Percentiles rank a stretch among this genome's conserved stretches.
Evolutionary conservation across 805 yeast species (phyloP).

Genomic region (Yarrowia sp.): DNA sequence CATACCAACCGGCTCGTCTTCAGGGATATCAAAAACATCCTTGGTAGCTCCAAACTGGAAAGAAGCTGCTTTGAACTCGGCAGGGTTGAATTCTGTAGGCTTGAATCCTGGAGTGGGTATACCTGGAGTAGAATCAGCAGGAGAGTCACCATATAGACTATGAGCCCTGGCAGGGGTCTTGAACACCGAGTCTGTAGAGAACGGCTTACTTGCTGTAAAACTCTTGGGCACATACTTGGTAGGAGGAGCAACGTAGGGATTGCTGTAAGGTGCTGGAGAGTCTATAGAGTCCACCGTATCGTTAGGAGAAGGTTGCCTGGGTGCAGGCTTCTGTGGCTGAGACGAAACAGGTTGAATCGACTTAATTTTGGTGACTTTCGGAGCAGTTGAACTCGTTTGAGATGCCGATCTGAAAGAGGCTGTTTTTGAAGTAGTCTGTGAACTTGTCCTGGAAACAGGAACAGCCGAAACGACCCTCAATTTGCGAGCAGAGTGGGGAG

Average conservation of each 20-base stretch:
- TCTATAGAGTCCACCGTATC: constrained; percentile 4
- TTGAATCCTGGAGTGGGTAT: background rate
- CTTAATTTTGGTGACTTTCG: constrained; percentile 1
- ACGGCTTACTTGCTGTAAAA: background rate
- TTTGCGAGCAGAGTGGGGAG: background rate
- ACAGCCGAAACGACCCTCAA: constrained; percentile 3
- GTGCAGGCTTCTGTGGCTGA: background rate
- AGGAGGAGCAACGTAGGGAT: constrained; percentile 23
- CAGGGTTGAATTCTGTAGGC: background rate
- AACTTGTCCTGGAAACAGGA: background rate
- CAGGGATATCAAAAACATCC: constrained; percentile 22
- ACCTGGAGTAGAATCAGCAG: background rate
- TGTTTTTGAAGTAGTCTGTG: background rate
- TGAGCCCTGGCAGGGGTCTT: constrained; percentile 1
- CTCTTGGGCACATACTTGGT: constrained; percentile 3
- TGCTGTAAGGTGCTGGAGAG: constrained; percentile 1
- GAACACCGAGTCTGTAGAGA: background rate
- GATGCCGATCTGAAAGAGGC: background rate
- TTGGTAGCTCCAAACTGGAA: constrained; percentile 22
- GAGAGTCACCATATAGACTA: background rate
- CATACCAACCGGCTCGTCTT: background rate
- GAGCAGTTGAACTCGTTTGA: background rate
- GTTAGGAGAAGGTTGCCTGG: background rate
- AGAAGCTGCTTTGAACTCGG: background rate
- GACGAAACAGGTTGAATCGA: constrained; percentile 1